phyloP scores from a whole-genome alignment of 139 green algal species.

The Chlorella sp. region DNA sequence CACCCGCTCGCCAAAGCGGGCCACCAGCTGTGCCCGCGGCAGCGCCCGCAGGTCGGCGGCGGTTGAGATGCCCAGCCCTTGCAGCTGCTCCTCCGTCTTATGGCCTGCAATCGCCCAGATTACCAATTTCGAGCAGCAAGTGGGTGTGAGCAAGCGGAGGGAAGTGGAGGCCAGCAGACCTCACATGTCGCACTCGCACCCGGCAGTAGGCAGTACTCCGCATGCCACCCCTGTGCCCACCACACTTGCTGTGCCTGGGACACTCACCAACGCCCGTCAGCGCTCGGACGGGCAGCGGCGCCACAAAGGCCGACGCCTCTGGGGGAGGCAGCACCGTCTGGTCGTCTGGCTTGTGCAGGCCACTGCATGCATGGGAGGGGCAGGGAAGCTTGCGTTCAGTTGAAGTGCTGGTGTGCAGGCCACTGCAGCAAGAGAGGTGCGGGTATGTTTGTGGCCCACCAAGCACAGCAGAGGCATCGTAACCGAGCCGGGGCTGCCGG shows the following conservation, averaged over 20 bases:
- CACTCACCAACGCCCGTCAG: conserved; percentile 41
- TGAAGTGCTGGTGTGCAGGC: no score
- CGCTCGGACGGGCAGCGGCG: conserved; percentile 60
- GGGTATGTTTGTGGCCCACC: no score
- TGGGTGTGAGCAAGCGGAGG: not conserved
- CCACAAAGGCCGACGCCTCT: conserved; percentile 66
- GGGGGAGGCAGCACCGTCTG: conserved; percentile 75
- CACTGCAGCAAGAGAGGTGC: no score
- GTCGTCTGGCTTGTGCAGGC: conserved; percentile 87
- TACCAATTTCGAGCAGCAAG: no score
- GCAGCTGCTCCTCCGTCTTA: conserved; percentile 58
- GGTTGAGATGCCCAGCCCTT: conserved; percentile 42
- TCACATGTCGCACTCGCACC: not conserved
- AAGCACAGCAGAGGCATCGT: not conserved
- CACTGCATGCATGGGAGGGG: conserved; percentile 36
- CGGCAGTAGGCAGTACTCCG: no score
- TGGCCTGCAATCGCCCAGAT: no score
- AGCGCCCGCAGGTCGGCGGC: conserved; percentile 52
- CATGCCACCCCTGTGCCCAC: no score
- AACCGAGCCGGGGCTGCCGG: not conserved
- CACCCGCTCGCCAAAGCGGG: conserved; percentile 53
- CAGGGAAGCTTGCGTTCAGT: no score
- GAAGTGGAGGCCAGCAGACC: not conserved
- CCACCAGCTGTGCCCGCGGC: conserved; percentile 38
- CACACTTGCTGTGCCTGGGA: no score